These are phyloP conservation scores for Neurospora sp. DNA, from an alignment of 495 filamentous ascomycete genomes.

Conservation along the genomic window DNA sequence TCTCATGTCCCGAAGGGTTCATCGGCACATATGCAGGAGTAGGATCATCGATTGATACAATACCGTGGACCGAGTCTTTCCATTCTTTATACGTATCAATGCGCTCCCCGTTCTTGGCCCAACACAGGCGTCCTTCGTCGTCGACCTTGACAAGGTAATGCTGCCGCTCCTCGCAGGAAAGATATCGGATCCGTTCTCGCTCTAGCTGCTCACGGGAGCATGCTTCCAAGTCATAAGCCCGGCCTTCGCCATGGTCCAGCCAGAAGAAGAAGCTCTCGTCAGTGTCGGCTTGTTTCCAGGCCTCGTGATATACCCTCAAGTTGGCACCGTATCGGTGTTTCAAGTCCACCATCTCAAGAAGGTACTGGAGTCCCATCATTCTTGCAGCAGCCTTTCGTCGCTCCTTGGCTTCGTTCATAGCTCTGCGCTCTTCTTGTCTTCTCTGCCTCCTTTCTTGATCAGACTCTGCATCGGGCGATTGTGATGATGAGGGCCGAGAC, in stretches of 20 bases:
- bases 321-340: slow-evolving; percentile 87
- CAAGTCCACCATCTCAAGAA: slow-evolving; percentile 84
- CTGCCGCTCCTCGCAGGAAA: slow-evolving; percentile 60
- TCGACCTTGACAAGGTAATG: slow-evolving; percentile 67
- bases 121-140: slow-evolving; percentile 54
- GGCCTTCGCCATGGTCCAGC: slow-evolving; percentile 78
- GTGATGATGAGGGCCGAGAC: slow-evolving; percentile 6
- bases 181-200: slow-evolving; percentile 60
- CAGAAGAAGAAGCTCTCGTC: slow-evolving; percentile 92
- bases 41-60: slow-evolving; percentile 56
- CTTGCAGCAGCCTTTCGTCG: slow-evolving; percentile 49
- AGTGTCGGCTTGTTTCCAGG: slow-evolving; percentile 69
- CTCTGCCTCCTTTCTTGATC: slow-evolving; percentile 25
- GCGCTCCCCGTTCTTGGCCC: slow-evolving; percentile 67
- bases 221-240: slow-evolving; percentile 42
- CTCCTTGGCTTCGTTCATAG: slow-evolving; percentile 34
- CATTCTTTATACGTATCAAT: slow-evolving; percentile 69
- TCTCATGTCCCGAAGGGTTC: slow-evolving; percentile 3
- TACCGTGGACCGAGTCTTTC: slow-evolving; percentile 69
- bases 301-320: slow-evolving; percentile 69
- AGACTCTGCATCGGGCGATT: slow-evolving; percentile 19
- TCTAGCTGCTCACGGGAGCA: slow-evolving; percentile 59
- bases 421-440: slow-evolving; percentile 22
- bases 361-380: slow-evolving; percentile 82
- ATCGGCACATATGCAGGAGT: slow-evolving; percentile 38